Evolutionary conservation across 1,284 basidiomycete genomes (phyloP), one percentile per base, ranked within the genome.

Genomic region (Puccinia hordei): DNA sequence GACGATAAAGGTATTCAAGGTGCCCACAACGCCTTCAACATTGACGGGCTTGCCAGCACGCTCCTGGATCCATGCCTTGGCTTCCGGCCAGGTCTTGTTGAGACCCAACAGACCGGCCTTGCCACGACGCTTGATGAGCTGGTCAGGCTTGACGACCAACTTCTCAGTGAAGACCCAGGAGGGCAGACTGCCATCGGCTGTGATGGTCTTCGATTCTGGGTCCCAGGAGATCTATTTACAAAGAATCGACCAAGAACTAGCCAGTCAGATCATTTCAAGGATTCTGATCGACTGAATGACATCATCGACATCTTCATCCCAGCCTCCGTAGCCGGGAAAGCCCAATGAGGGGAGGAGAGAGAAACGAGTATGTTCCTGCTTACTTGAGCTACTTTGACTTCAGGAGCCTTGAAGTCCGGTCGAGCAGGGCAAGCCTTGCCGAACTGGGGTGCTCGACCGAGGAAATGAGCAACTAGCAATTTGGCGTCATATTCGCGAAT

Each of bases 41-140:
- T 93, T 91, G 86, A 95, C 93, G 73, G 91, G 92, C 88, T 98
- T 98, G 84, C 96, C 96, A 69, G 96, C 96, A 55, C 92, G 90
- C 84, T 92, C 90, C 81, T 89, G 86, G 86, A 99, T 94, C 96
- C 96, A 99, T 81, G 85, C 77, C 82, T 85, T 84, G 59, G 86
- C 87, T 80, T 90, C 88, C 65, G 91, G 88, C 93, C 93, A 98
- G 72, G 90, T 89, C 88, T 95, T 95, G 90, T 98, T 98, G 83
- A 99, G 90, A 71, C 91, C 91, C 81, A 99, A 90, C 35, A 99
- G 90, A 83, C 96, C 96, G 44, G 95, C 94, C 90, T 99, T 99
- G 84, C 97, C 97, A 84, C 97, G 92, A 84, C 96, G 93, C 89
- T 99, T 99, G 90, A 99, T 98, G 86, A 99, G 92, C 88, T 98